Evolutionary conservation across 2,329 filamentous ascomycete species (phyloP).

Genomic region (Leptographium lundbergii): DNA sequence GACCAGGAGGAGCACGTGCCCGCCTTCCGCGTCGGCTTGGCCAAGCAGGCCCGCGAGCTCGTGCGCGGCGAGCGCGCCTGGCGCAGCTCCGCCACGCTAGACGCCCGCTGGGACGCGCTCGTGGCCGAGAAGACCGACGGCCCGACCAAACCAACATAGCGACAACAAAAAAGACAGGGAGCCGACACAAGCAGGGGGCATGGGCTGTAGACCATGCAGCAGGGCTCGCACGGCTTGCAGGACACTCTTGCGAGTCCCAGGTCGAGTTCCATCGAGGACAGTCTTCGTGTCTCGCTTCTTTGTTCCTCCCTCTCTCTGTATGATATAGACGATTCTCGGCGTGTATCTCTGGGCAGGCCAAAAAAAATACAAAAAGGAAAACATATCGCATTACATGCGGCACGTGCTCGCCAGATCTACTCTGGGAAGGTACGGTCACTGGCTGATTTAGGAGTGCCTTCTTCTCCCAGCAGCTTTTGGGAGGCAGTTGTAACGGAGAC

Average conservation of each 20-base stretch:
- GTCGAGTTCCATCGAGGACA: background rate
- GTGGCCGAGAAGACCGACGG: background rate
- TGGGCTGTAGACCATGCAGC: no score
- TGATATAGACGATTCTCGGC: background rate
- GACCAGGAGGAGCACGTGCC: conserved; percentile 21
- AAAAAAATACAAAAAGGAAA: background rate
- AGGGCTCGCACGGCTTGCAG: no score
- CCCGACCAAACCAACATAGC: background rate
- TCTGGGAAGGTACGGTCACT: background rate
- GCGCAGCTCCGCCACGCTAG: conserved; percentile 24
- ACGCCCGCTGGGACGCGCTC: background rate
- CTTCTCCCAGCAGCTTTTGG: background rate
- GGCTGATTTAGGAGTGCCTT: background rate
- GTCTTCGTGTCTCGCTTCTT: background rate
- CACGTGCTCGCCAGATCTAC: background rate
- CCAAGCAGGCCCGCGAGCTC: conserved; percentile 49
- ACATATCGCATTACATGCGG: background rate
- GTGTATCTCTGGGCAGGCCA: background rate
- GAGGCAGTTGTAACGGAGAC: background rate
- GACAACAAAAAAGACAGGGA: background rate
- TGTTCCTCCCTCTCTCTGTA: background rate
- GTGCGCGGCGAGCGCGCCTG: conserved; percentile 49
- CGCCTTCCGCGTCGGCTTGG: conserved; percentile 27
- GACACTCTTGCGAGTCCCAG: background rate
- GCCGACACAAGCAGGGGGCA: no score